Evolutionary conservation across 2,329 filamentous ascomycete species (phyloP).

Genomic region (Penicillium expansum): DNA sequence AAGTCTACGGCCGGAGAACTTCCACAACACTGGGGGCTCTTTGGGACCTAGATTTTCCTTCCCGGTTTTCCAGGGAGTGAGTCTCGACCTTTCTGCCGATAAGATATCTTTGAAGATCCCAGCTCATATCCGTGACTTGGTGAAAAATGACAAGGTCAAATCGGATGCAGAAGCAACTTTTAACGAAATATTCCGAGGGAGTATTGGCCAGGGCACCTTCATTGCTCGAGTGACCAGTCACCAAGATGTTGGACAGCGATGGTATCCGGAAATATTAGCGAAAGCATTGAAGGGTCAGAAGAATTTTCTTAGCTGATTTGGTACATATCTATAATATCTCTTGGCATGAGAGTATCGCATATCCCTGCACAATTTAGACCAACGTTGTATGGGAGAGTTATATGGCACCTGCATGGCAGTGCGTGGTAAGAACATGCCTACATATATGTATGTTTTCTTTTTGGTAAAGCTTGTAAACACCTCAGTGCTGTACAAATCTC

Average conservation of each 20-base stretch:
- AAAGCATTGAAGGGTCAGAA: slow-evolving; percentile 30
- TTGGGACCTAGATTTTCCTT: slow-evolving; percentile 37
- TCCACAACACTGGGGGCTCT: slow-evolving; percentile 22
- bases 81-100: slow-evolving; percentile 32
- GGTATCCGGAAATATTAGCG: slow-evolving; percentile 37
- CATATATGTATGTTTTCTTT: too few species aligned
- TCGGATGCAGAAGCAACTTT: slow-evolving; percentile 40
- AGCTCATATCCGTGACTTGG: slow-evolving; percentile 29
- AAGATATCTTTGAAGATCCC: slow-evolving; percentile 32
- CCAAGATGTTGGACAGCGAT: slow-evolving; percentile 37
- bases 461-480: too few species aligned
- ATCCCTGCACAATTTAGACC: too few species aligned
- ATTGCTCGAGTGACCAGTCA: slow-evolving; percentile 39
- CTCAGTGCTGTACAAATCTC: too few species aligned
- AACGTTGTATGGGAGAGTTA: too few species aligned
- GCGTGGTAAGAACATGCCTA: too few species aligned
- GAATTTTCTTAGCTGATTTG: slow-evolving; percentile 13
- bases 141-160: slow-evolving; percentile 31
- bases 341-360: too few species aligned
- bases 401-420: too few species aligned
- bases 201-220: slow-evolving; percentile 35
- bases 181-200: slow-evolving; percentile 32
- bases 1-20: slow-evolving; percentile 29
- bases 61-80: slow-evolving; percentile 38
- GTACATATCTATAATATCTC: too few species aligned